Evolutionary conservation across 1,284 basidiomycete species (phyloP).

Genomic region (Trametes hirsuta): DNA sequence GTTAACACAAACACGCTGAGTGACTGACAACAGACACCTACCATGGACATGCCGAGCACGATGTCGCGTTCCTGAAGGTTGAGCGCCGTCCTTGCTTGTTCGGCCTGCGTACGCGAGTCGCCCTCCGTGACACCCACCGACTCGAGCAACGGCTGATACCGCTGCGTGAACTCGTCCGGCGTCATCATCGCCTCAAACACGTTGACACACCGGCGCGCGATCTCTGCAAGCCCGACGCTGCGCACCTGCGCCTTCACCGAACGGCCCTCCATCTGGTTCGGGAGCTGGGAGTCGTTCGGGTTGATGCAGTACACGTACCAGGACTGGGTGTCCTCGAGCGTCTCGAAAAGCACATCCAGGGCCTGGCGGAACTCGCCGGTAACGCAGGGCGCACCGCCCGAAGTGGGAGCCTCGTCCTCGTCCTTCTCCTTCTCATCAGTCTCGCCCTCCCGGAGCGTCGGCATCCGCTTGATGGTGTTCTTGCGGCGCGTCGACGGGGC

Average conservation of each 20-base stretch:
- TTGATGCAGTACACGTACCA: conserved; percentile 95
- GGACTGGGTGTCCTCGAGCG: conserved; percentile 86
- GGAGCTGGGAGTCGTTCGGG: conserved; percentile 93
- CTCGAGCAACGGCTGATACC: conserved; percentile 71
- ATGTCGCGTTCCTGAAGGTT: conserved; percentile 75
- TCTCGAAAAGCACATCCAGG: conserved; percentile 85
- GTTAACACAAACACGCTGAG: not conserved
- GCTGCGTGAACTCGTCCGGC: conserved; percentile 84
- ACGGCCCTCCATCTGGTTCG: conserved; percentile 91
- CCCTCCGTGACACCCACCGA: conserved; percentile 55
- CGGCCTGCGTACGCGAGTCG: conserved; percentile 53
- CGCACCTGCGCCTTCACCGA: conserved; percentile 92
- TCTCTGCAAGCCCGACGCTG: conserved; percentile 79
- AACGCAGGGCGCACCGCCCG: conserved; percentile 65
- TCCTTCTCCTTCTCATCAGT: conserved; percentile 60
- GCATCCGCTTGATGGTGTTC: conserved; percentile 65
- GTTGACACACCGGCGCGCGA: conserved; percentile 69
- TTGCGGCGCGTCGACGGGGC: conserved; percentile 88
- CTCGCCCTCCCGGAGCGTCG: conserved; percentile 60
- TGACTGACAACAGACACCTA: conserved; percentile 29
- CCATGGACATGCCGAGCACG: conserved; percentile 82
- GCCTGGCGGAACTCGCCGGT: conserved; percentile 88
- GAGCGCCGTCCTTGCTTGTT: conserved; percentile 65
- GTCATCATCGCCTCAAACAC: conserved; percentile 88
- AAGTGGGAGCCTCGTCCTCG: conserved; percentile 40